phyloP scores from a whole-genome alignment of 2,329 filamentous ascomycete species.

The Fusarium tuaranense region DNA sequence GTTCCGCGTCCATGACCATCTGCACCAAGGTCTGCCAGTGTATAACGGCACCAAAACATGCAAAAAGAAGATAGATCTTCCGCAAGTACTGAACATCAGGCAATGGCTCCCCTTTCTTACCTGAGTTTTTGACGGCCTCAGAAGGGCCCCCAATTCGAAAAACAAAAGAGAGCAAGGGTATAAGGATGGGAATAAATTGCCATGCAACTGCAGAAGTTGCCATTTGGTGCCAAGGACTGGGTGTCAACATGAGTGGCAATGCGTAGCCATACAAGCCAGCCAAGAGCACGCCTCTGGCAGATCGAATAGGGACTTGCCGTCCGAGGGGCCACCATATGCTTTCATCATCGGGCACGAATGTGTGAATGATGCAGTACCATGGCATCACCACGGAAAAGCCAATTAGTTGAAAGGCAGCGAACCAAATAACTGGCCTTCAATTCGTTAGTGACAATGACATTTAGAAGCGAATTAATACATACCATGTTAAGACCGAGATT shows the following conservation, averaged over 20 bases:
- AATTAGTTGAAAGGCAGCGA: slow-evolving; percentile 9
- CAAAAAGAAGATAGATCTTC: not conserved
- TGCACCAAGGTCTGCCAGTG: not conserved
- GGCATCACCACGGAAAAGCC: slow-evolving; percentile 20
- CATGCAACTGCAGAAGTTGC: slow-evolving; percentile 15
- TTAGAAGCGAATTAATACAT: too few relatives aligned
- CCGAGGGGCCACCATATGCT: slow-evolving; percentile 25
- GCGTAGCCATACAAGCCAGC: not conserved
- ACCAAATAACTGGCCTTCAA: slow-evolving; percentile 15
- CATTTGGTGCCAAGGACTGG: slow-evolving; percentile 4
- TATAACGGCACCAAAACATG: not conserved
- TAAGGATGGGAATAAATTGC: slow-evolving; percentile 20
- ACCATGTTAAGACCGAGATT: not conserved
- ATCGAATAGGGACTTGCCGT: slow-evolving; percentile 6
- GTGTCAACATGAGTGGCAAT: slow-evolving; percentile 7
- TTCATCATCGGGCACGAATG: slow-evolving; percentile 13
- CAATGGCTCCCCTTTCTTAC: not conserved
- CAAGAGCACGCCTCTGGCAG: not conserved
- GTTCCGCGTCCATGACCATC: not conserved
- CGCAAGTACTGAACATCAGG: not conserved
- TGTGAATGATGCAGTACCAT: slow-evolving; percentile 26
- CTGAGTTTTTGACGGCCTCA: too few relatives aligned
- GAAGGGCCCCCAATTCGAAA: not conserved
- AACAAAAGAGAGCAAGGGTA: not conserved
- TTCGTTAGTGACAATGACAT: not conserved